Evolutionary conservation across 371 early-diverging fungal species (phyloP).

Genomic region (Mucor velutinosus): DNA sequence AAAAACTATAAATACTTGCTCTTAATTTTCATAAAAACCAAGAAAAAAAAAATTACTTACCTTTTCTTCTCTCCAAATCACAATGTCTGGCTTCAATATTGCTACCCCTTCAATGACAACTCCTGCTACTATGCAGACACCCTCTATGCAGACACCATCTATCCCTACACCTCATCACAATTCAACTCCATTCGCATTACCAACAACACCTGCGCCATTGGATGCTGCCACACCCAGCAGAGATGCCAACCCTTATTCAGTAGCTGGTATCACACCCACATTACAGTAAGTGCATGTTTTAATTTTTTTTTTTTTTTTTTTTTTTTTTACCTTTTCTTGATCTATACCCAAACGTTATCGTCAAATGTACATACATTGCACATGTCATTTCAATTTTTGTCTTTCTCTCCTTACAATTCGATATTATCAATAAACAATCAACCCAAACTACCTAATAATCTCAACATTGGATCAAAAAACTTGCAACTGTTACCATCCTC

Average conservation of each 20-base stretch:
- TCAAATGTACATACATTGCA: neutral
- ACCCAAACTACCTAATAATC: neutral
- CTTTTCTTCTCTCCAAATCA: neutral
- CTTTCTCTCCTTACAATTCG: slow-evolving; percentile 5
- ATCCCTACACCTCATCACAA: slow-evolving; percentile 49
- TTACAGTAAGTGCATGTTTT: slow-evolving; percentile 74
- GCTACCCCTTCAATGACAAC: slow-evolving; percentile 52
- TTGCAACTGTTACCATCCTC: neutral
- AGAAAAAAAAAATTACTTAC: neutral
- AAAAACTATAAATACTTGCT: slow-evolving; percentile 16
- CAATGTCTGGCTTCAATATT: slow-evolving; percentile 55
- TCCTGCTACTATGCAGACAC: slow-evolving; percentile 46
- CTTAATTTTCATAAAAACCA: neutral
- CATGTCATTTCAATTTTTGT: neutral
- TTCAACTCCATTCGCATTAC: slow-evolving; percentile 47
- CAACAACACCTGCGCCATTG: slow-evolving; percentile 53
- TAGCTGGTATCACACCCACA: slow-evolving; percentile 80
- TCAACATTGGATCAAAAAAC: neutral
- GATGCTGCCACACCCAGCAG: slow-evolving; percentile 58
- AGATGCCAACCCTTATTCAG: slow-evolving; percentile 59
- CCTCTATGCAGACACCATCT: slow-evolving; percentile 54
- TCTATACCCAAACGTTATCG: neutral
- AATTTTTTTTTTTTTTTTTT: slow-evolving; percentile 1
- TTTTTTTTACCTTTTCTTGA: slow-evolving; percentile 4
- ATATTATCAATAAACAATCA: slow-evolving; percentile 4